phyloP scores from a whole-genome alignment of 306 rosid species.

The Castanea mollissima region DNA sequence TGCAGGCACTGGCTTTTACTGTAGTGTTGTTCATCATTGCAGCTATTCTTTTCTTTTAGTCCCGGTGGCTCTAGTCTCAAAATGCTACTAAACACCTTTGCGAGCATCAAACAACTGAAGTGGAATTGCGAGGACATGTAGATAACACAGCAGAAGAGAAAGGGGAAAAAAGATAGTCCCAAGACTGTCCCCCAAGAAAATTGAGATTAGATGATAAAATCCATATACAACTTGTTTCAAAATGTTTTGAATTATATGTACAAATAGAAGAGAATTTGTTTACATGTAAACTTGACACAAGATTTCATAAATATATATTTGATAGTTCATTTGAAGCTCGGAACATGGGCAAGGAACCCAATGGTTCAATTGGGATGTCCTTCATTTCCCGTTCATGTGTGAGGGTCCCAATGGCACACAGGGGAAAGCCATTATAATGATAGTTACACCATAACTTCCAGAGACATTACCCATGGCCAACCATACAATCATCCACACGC shows the following conservation, averaged over 20 bases:
- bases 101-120: background rate
- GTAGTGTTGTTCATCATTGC: conserved; percentile 44
- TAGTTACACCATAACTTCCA: too few relatives aligned
- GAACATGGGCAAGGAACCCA: background rate
- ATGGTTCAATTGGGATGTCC: background rate
- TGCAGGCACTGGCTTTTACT: conserved; percentile 79
- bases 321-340: background rate
- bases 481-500: too few relatives aligned
- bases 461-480: too few relatives aligned
- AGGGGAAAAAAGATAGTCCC: background rate
- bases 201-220: background rate
- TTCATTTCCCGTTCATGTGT: too few relatives aligned
- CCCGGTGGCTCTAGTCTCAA: conserved; percentile 13
- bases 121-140: conserved; percentile 13
- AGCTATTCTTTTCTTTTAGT: conserved; percentile 45
- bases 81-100: conserved; percentile 3
- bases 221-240: background rate
- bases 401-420: too few relatives aligned
- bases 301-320: background rate
- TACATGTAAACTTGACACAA: background rate
- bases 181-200: background rate
- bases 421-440: too few relatives aligned
- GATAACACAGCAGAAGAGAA: background rate
- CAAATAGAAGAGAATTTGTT: background rate
- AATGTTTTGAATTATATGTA: background rate